phyloP scores from a whole-genome alignment of 2,329 filamentous ascomycete genomes.

The Neonectria neomacrospora region DNA sequence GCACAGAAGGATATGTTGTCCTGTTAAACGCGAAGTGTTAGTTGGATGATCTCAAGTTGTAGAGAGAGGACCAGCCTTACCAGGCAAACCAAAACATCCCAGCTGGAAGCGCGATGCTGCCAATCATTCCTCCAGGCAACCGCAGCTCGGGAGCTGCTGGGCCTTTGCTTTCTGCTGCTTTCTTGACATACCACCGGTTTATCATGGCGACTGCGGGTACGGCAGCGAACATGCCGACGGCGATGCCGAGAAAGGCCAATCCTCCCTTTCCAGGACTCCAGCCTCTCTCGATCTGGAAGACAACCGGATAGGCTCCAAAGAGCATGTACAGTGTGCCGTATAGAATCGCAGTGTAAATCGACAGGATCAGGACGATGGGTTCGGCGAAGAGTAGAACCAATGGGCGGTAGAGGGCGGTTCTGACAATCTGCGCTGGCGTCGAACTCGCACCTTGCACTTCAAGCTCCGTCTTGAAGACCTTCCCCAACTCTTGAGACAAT shows the following conservation, averaged over 20 bases:
- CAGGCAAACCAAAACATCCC: conserved; percentile 75
- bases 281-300: conserved; percentile 67
- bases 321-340: conserved; percentile 66
- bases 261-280: conserved; percentile 68
- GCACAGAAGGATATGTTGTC: conserved; percentile 51
- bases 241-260: conserved; percentile 72
- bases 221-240: conserved; percentile 69
- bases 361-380: conserved; percentile 72
- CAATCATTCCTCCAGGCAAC: conserved; percentile 69
- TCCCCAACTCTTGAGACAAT: conserved; percentile 63
- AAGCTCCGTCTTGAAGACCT: conserved; percentile 63
- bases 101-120: conserved; percentile 66
- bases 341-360: conserved; percentile 70
- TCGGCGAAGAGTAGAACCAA: conserved; percentile 73
- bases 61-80: conserved; percentile 52
- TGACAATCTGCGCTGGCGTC: conserved; percentile 59
- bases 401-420: conserved; percentile 67
- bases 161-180: conserved; percentile 58
- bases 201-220: conserved; percentile 62
- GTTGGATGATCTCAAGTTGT: neutral
- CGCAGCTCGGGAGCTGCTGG: conserved; percentile 71
- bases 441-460: conserved; percentile 57
- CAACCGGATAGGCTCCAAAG: conserved; percentile 67
- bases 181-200: conserved; percentile 63
- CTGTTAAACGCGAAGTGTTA: neutral